A percentile compares a stretch with the other conserved stretches of the same genome.
Evolutionary conservation across 345 rosid species (phyloP).

Genomic region (Populus pruinosa): DNA sequence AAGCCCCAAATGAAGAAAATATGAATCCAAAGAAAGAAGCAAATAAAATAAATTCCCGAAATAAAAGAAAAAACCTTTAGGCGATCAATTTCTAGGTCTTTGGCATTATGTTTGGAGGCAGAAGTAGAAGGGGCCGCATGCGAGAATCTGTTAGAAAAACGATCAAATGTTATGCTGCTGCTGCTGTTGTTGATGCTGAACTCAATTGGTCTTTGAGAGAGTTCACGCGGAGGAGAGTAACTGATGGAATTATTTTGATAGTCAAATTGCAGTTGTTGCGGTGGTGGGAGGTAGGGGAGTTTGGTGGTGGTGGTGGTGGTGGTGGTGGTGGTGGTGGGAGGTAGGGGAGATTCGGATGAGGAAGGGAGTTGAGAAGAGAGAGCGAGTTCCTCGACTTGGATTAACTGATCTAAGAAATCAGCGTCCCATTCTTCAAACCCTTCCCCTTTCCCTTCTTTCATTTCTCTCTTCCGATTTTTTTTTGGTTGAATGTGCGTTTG

Average conservation of each 20-base stretch:
- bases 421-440: conserved; percentile 58
- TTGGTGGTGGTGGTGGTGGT: conserved; percentile 14
- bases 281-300: conserved; percentile 7
- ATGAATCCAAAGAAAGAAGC: background rate
- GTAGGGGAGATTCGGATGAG: background rate
- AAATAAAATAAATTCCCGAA: background rate
- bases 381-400: conserved; percentile 39
- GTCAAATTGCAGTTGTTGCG: background rate
- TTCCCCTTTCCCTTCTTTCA: conserved; percentile 23
- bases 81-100: conserved; percentile 56
- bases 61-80: conserved; percentile 46
- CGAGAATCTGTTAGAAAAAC: background rate
- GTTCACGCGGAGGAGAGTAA: conserved; percentile 78
- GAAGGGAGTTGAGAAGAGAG: conserved; percentile 18
- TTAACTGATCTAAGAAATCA: conserved; percentile 43
- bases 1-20: background rate
- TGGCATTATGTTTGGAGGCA: conserved; percentile 13
- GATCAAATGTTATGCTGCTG: background rate
- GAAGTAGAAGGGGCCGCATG: background rate
- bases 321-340: conserved; percentile 1
- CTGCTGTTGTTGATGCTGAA: background rate
- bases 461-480: background rate
- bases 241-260: conserved; percentile 16
- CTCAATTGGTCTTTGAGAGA: conserved; percentile 49
- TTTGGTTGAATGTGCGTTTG: too few species aligned